phyloP scores from a whole-genome alignment of 106 monocot genomes.

The Allium fistulosum region DNA sequence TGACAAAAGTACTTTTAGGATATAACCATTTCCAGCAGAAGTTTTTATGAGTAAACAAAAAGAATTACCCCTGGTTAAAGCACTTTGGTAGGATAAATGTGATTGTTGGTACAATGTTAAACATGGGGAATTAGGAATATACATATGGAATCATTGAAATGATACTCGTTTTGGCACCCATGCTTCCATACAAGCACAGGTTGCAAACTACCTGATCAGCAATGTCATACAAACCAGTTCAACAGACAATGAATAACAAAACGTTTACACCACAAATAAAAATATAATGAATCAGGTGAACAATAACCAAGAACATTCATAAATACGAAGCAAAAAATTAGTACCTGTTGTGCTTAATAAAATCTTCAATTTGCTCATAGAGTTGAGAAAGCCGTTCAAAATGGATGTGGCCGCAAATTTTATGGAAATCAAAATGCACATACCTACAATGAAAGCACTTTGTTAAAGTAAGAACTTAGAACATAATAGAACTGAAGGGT shows the following conservation, averaged over 20 bases:
- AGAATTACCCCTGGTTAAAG: too few relatives aligned
- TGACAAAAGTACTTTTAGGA: too few relatives aligned
- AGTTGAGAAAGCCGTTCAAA: constrained; percentile 95
- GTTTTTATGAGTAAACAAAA: too few relatives aligned
- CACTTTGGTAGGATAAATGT: too few relatives aligned
- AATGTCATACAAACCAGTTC: neutral
- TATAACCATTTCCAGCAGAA: too few relatives aligned
- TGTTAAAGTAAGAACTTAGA: neutral
- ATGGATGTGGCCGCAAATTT: constrained; percentile 88
- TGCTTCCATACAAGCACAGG: neutral
- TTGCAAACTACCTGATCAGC: neutral
- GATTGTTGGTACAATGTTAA: too few relatives aligned
- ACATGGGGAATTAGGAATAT: too few relatives aligned
- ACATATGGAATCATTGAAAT: too few relatives aligned
- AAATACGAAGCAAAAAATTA: neutral
- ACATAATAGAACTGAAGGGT: neutral
- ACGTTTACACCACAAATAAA: neutral
- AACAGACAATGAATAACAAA: too few relatives aligned
- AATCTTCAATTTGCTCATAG: constrained; percentile 80
- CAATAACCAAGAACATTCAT: neutral
- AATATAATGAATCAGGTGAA: neutral
- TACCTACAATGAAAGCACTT: constrained; percentile 48
- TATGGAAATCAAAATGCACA: constrained; percentile 97
- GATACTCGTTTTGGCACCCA: neutral
- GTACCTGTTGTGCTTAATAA: constrained; percentile 61